Evolutionary conservation across 306 rosid genomes (phyloP).

Genomic region (Cotoneaster glaucophyllus): DNA sequence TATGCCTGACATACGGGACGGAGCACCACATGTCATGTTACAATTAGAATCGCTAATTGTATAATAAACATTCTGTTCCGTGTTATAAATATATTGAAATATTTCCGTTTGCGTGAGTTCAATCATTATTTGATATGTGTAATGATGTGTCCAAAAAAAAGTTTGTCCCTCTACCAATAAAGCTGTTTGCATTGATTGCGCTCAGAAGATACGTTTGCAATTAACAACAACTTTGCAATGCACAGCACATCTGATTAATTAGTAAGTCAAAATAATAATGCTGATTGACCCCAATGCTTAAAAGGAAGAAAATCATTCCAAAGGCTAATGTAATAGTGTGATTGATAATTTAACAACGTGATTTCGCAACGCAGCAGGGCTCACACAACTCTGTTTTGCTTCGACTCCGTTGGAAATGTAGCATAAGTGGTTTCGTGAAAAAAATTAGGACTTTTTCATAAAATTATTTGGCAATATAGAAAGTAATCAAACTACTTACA

Average conservation of each 20-base stretch:
- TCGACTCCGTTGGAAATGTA: neutral
- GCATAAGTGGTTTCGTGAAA: neutral
- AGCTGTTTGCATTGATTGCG: constrained; percentile 31
- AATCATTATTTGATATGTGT: neutral
- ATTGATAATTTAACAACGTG: neutral
- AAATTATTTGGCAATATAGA: too few species aligned
- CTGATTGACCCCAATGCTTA: neutral
- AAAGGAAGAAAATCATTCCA: neutral
- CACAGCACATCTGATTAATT: neutral
- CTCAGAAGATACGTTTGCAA: neutral
- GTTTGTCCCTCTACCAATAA: neutral
- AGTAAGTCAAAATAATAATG: neutral
- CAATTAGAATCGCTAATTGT: too few species aligned
- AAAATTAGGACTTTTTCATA: too few species aligned
- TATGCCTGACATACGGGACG: too few species aligned
- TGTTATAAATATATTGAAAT: accelerated
- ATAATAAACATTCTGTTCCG: too few species aligned
- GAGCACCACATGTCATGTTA: too few species aligned
- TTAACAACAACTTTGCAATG: neutral
- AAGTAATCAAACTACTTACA: accelerated
- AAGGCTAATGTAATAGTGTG: neutral
- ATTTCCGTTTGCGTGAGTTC: neutral
- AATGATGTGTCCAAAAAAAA: neutral
- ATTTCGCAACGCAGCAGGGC: neutral
- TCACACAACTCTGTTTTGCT: neutral